These are phyloP conservation scores for Abelmoschus esculentus DNA, from an alignment of 345 rosid genomes.

Conservation along the genomic window DNA sequence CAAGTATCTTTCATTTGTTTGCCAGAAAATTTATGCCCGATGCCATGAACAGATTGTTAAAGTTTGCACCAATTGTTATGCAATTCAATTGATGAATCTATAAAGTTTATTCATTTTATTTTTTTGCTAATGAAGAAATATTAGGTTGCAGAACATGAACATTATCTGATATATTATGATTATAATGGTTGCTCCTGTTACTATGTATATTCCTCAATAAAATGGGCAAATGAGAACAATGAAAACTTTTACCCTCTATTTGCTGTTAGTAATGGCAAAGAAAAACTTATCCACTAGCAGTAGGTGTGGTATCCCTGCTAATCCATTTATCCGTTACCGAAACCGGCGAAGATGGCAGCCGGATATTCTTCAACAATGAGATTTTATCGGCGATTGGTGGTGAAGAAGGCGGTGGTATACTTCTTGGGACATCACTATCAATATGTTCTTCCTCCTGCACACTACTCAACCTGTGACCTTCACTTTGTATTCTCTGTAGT, in stretches of 20 bases:
- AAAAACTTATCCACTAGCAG: slow-evolving; percentile 19
- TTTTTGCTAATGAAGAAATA: neutral
- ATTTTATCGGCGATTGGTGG: slow-evolving; percentile 32
- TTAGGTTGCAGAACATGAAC: neutral
- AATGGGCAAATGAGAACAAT: neutral
- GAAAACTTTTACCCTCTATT: neutral
- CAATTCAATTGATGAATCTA: too few relatives aligned
- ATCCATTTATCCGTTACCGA: slow-evolving; percentile 52
- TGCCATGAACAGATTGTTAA: too few relatives aligned
- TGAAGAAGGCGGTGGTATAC: slow-evolving; percentile 23
- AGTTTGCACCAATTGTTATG: too few relatives aligned
- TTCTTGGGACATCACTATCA: slow-evolving; percentile 4
- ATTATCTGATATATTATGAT: neutral
- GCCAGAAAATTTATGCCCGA: too few relatives aligned
- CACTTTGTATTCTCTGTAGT: slow-evolving; percentile 28
- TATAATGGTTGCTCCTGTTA: neutral
- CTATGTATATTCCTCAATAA: slow-evolving; percentile 18
- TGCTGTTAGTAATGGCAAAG: neutral
- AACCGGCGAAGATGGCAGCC: slow-evolving; percentile 37
- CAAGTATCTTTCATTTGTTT: too few relatives aligned
- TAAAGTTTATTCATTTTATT: too few relatives aligned
- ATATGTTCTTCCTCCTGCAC: neutral
- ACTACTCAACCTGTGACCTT: slow-evolving; percentile 17
- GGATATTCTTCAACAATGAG: slow-evolving; percentile 24
- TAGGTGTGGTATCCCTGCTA: slow-evolving; percentile 35